phyloP scores from a whole-genome alignment of 2,329 filamentous ascomycete genomes.

The Talaromyces sp. region DNA sequence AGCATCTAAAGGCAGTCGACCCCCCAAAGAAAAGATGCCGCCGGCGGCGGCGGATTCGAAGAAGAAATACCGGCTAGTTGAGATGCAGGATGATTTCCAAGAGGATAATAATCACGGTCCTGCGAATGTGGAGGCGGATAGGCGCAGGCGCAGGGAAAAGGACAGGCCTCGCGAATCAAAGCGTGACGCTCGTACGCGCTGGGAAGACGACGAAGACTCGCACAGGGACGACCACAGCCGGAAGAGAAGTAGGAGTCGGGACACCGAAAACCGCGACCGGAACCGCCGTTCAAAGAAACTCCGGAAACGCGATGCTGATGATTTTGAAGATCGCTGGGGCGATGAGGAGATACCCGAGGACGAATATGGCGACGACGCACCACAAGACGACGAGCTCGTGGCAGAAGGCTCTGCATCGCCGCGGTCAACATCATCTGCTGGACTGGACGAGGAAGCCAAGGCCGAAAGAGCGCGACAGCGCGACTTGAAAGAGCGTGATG shows the following conservation, averaged over 20 bases:
- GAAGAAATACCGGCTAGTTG: slow-evolving; percentile 52
- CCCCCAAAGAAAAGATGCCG: not conserved
- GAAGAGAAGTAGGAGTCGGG: slow-evolving; percentile 36
- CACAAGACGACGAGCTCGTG: slow-evolving; percentile 56
- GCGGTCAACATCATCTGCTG: slow-evolving; percentile 36
- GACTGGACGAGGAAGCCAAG: slow-evolving; percentile 57
- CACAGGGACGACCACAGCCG: slow-evolving; percentile 21
- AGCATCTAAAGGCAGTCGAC: slow-evolving; percentile 10
- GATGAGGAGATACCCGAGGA: slow-evolving; percentile 59
- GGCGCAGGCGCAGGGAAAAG: slow-evolving; percentile 20
- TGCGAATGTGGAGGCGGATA: slow-evolving; percentile 33
- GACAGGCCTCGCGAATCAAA: not conserved
- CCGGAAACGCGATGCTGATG: slow-evolving; percentile 46
- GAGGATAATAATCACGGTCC: slow-evolving; percentile 27
- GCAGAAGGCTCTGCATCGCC: slow-evolving; percentile 48
- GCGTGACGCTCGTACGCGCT: slow-evolving; percentile 11
- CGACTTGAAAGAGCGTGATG: slow-evolving; percentile 72
- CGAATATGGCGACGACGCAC: slow-evolving; percentile 43
- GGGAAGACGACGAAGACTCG: slow-evolving; percentile 11
- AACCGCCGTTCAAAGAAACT: slow-evolving; percentile 48
- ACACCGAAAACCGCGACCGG: slow-evolving; percentile 35
- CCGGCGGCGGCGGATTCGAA: slow-evolving; percentile 22
- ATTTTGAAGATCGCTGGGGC: slow-evolving; percentile 76
- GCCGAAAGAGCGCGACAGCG: slow-evolving; percentile 57
- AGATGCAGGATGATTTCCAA: slow-evolving; percentile 46